phyloP scores from a whole-genome alignment of 1,284 basidiomycete genomes.

The Ustilago esculenta region DNA sequence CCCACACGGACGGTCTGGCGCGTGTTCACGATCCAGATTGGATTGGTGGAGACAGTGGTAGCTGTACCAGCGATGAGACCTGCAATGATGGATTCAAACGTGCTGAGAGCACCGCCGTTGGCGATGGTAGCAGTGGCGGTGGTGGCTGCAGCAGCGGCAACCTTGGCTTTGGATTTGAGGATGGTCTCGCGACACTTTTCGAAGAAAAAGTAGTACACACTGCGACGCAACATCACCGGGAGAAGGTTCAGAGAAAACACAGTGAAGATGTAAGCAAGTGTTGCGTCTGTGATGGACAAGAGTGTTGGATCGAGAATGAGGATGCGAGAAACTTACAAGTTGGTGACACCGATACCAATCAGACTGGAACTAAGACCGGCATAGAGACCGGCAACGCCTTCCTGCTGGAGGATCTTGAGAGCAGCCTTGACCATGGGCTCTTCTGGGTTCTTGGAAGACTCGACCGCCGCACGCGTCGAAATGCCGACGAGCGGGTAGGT shows the following conservation, averaged over 20 bases:
- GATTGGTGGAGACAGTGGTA: conserved; percentile 90
- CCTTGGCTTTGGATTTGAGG: conserved; percentile 61
- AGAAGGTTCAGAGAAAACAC: too few species aligned
- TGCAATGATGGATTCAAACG: conserved; percentile 87
- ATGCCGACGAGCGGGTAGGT: conserved; percentile 82
- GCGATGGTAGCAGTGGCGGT: conserved; percentile 57
- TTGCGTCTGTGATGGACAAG: too few species aligned
- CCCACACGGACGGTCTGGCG: conserved; percentile 74
- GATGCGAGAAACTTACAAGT: conserved; percentile 73
- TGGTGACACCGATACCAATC: conserved; percentile 90
- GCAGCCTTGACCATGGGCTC: conserved; percentile 72
- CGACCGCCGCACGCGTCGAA: conserved; percentile 91
- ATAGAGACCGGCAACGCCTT: conserved; percentile 87
- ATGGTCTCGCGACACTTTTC: conserved; percentile 65
- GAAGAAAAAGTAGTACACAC: conserved; percentile 69
- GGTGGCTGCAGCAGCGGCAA: conserved; percentile 69
- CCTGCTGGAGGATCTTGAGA: conserved; percentile 80
- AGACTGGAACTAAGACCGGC: conserved; percentile 86
- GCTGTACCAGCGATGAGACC: conserved; percentile 90
- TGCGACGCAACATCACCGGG: background rate
- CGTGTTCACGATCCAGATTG: conserved; percentile 77
- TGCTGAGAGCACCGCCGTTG: conserved; percentile 72
- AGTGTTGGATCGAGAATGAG: too few species aligned
- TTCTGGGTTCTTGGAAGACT: conserved; percentile 77
- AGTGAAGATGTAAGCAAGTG: too few species aligned